Conservation (phyloP, 257 asterid species). For the Haberlea rhodopensis region DNA sequence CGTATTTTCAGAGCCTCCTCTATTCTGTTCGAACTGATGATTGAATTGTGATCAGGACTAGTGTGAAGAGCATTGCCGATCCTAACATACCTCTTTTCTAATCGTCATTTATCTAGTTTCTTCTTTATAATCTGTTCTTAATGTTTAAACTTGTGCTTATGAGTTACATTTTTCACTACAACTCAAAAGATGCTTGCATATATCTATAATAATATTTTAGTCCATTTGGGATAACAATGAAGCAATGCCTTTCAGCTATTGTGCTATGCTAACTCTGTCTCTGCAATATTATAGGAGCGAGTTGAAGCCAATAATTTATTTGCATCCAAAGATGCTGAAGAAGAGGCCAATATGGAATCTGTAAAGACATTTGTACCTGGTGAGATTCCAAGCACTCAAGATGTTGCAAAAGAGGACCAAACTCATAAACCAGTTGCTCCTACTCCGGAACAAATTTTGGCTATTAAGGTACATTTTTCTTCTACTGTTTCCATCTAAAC, state of each 20-base stretch:
- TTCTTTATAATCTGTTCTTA: not conserved
- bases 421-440: slow-evolving; percentile 75
- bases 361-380: slow-evolving; percentile 72
- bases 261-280: slow-evolving; percentile 17
- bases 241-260: slow-evolving; percentile 3
- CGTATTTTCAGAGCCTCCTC: slow-evolving; percentile 1
- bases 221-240: slow-evolving; percentile 4
- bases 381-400: slow-evolving; percentile 58
- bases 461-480: slow-evolving; percentile 67
- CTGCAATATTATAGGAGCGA: slow-evolving; percentile 67
- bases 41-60: not conserved
- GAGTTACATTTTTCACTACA: not conserved
- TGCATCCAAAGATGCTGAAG: slow-evolving; percentile 93
- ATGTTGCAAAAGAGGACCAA: slow-evolving; percentile 63
- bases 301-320: slow-evolving; percentile 74
- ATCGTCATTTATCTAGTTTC: not conserved
- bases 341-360: slow-evolving; percentile 76
- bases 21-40: too few species aligned
- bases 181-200: not conserved
- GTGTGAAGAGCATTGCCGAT: not conserved
- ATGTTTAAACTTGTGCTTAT: not conserved
- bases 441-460: slow-evolving; percentile 91
- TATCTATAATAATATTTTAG: not conserved
- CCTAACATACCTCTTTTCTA: not conserved
- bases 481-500: slow-evolving; percentile 21